phyloP scores from a whole-genome alignment of 176 grass and related monocot genomes.

The Musa acuminata region DNA sequence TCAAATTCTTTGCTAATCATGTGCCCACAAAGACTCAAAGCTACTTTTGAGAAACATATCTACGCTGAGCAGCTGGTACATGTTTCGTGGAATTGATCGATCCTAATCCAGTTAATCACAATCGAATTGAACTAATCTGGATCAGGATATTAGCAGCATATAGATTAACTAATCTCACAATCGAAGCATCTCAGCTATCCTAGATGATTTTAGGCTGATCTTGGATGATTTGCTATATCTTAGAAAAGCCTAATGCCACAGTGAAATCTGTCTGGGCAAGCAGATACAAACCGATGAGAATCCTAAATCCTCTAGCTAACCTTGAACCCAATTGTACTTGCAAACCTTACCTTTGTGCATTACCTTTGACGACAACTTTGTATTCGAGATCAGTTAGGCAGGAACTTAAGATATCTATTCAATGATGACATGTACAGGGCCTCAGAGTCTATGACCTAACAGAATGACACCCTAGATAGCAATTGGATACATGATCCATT shows the following conservation, averaged over 20 bases:
- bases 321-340: no score
- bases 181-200: neutral
- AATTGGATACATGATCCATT: neutral
- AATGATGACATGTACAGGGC: no score
- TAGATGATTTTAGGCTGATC: neutral
- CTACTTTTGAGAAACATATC: neutral
- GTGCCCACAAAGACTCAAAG: neutral
- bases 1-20: no score
- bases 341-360: no score
- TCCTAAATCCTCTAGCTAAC: neutral
- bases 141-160: neutral
- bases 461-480: no score
- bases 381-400: no score
- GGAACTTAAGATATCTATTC: no score
- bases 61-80: neutral
- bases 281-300: neutral
- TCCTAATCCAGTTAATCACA: neutral
- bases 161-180: neutral
- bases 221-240: neutral
- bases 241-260: no score
- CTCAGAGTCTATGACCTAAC: no score
- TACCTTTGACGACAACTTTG: no score
- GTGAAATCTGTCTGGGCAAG: neutral
- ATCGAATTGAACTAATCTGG: neutral
- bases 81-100: neutral